Evolutionary conservation across 179 eudicot genomes (phyloP).

Genomic region (Beta lomatogona): DNA sequence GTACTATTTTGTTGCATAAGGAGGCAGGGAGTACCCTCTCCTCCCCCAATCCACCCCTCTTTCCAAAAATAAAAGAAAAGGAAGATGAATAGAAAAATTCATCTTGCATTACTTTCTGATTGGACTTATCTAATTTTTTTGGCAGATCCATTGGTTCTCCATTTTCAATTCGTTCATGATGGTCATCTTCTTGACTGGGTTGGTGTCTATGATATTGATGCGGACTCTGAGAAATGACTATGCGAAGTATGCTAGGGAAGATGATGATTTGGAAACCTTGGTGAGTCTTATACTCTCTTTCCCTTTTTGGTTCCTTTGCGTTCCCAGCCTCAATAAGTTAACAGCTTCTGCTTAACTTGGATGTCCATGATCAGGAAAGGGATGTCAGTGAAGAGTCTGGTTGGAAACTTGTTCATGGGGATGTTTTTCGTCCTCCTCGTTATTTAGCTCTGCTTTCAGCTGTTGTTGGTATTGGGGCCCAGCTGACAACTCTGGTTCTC

Average conservation of each 20-base stretch:
- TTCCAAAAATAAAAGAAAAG: background rate
- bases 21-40: background rate
- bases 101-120: slow-evolving; percentile 2
- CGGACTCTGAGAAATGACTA: slow-evolving; percentile 95
- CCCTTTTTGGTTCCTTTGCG: background rate
- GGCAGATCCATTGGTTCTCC: slow-evolving; percentile 98
- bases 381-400: slow-evolving; percentile 94
- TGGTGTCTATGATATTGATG: slow-evolving; percentile 95
- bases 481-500: slow-evolving; percentile 75
- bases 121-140: background rate
- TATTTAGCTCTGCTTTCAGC: slow-evolving; percentile 70
- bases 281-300: slow-evolving; percentile 36
- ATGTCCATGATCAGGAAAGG: slow-evolving; percentile 60
- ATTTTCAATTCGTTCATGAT: slow-evolving; percentile 97
- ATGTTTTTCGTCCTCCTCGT: slow-evolving; percentile 87
- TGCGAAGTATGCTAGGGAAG: slow-evolving; percentile 96
- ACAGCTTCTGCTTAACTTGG: slow-evolving; percentile 23
- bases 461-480: slow-evolving; percentile 91
- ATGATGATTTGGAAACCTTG: slow-evolving; percentile 91
- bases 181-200: slow-evolving; percentile 94
- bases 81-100: background rate
- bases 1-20: background rate
- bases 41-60: background rate
- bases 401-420: slow-evolving; percentile 97
- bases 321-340: slow-evolving; percentile 5